Base-by-base conservation (phyloP, 148 eudicot species). In the Rheum nobile region DNA sequence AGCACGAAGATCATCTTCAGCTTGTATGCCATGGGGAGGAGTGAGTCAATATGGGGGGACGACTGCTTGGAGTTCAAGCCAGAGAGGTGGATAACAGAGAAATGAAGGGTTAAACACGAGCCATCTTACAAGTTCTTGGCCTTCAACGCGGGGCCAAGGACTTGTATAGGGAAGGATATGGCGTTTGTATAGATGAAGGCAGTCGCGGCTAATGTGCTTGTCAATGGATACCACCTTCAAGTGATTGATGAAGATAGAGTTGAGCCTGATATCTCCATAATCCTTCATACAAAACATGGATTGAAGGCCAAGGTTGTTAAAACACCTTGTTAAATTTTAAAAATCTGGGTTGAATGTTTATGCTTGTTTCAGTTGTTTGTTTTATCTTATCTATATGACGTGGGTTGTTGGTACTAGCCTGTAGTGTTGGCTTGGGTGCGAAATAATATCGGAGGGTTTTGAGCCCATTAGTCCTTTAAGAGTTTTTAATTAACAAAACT, bases 81-180 rank as follows among this genome's bases (percentile, higher is more conserved):
- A 8, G 71, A 68, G 71, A 68, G 71, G 71, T 68, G 71, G 71
- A 38, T 68, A 38, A 68, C 71, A 14, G 42, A 38, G 71, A 34
- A 34, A 31, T 43, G 71, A 8, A 68, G 41, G 24, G 14, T 35
- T 38, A 68, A 68, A 38, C 71, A 68, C 16, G 71, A 68, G 44
- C 71, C 71, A 19, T 68, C 71, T 2, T 68, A 68, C 71, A 68
- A 68, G 71, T 68, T 68, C 19, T 6, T 35, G 7, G 24, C 71
- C 9, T 68, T 68, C 26, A 68, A 68, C 16, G 71, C 71, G 0
- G 71, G 71, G 8, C 71, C 71, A 10, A 68, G 71, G 43, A 68
- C 71, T 68, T 68, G 71, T 68, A 28, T 68, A 16, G 71, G 71
- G 44, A 68, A 68, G 71, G 71, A 68, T 8, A 68, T 68, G 71